Evolutionary conservation across 352 stramenopile genomes (phyloP), one percentile per base, ranked within the genome.

Genomic region (Pythium utonaiense): DNA sequence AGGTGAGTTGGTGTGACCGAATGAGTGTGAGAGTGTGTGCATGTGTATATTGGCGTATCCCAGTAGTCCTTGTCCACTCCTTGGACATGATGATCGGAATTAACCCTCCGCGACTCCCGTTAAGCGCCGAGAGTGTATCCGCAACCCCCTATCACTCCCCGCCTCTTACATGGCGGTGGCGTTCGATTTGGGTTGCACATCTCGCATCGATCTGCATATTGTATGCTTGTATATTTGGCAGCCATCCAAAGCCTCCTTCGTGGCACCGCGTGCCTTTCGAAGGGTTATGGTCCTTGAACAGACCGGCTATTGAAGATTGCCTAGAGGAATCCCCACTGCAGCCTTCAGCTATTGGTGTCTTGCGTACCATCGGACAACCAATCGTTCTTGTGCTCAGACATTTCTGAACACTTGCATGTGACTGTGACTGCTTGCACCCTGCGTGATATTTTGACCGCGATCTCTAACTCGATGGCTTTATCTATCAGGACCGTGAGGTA

Each of bases 371-470:
- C 80, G 77, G 72, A 67, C 73, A 64, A 68, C 77, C 57, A 89
- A 95, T 83, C 86, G 86, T 95, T 95, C 86, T 90, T 95, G 86
- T 86, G 86, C 70, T 95, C 86, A 92, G 57, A 95, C 86, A 95
- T 75, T 57, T 30, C 30, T 19, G 25, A 45, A 36, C 61, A 14
- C 40, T 21, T 54, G 13, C 19, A 40, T 54, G 57, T 75, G 17
- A 31, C 22, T 70, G 25, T 53, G 60, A 16, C 3, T 47, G 40
- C 17, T 21, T n/a, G n/a, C n/a, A n/a, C n/a, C n/a, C 22, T 19
- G 40, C 40, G 6, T 47, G 58, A 57, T 47, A 54, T 59, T 59
- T 55, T 31, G 42, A 55, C 5, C 77, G 44, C 40, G 27, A 27
- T 28, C 19, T 78, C n/a, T 50, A 21, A 67, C 19, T 27, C 7